Evolutionary conservation across 352 stramenopile species (phyloP).

Genomic region (Globisporangium cystogenes): DNA sequence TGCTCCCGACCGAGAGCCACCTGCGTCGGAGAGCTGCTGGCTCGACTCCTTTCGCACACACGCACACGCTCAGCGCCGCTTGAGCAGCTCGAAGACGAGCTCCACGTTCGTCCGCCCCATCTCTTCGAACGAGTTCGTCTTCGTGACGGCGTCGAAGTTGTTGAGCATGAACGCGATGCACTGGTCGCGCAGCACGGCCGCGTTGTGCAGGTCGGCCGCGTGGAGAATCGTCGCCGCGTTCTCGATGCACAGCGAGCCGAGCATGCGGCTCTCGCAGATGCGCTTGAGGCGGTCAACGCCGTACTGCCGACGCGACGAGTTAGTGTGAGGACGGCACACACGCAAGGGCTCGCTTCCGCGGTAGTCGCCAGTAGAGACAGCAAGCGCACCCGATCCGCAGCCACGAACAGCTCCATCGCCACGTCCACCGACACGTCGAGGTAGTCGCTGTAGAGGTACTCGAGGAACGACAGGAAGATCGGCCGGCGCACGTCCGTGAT

Average conservation of each 20-base stretch:
- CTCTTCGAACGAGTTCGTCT: slow-evolving; percentile 96
- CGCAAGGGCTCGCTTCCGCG: too few species aligned
- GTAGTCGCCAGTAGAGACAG: not conserved
- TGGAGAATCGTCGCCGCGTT: slow-evolving; percentile 97
- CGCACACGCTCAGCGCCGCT: slow-evolving; percentile 43
- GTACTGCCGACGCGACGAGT: slow-evolving; percentile 42
- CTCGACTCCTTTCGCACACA: not conserved
- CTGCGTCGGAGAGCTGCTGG: too few species aligned
- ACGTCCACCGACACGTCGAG: slow-evolving; percentile 89
- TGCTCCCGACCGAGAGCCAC: too few species aligned
- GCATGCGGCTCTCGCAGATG: slow-evolving; percentile 96
- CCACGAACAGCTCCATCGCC: slow-evolving; percentile 94
- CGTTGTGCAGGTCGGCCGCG: slow-evolving; percentile 94
- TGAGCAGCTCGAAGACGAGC: slow-evolving; percentile 96
- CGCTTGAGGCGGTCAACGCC: slow-evolving; percentile 85
- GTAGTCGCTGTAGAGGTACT: slow-evolving; percentile 96
- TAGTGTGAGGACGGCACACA: too few species aligned
- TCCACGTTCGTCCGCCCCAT: slow-evolving; percentile 98
- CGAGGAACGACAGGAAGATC: slow-evolving; percentile 93
- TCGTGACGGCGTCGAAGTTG: slow-evolving; percentile 97
- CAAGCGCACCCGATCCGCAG: slow-evolving; percentile 69
- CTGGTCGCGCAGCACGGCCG: slow-evolving; percentile 89
- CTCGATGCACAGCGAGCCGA: slow-evolving; percentile 92
- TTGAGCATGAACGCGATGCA: slow-evolving; percentile 96
- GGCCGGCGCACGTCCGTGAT: slow-evolving; percentile 89